Evolutionary conservation across 176 grass and related monocot genomes (phyloP), one percentile per base, ranked within the genome.

Genomic region (Aechmea fasciata): DNA sequence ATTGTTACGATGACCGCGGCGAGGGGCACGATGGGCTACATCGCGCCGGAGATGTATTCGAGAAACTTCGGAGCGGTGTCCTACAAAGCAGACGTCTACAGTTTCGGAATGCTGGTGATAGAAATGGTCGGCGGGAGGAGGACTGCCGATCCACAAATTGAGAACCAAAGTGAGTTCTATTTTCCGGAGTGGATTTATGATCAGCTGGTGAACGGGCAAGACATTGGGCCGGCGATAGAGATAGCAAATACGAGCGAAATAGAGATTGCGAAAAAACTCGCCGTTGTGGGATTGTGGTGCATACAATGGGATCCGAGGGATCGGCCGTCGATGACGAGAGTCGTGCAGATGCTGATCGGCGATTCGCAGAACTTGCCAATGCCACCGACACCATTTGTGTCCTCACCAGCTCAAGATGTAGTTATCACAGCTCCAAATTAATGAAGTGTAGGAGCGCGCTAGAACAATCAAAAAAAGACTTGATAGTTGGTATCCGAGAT

Each of bases 271-370:
- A 69, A 69, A 6, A 69, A 69, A n/a, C 66, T 69, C 22, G 47
- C 48, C 2, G 9, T 69, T 2, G 66, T 69, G 47, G 66, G n/a
- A 19, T 57, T 57, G 54, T 57, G 54, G 78, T 81, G 71, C 51
- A 74, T 81, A 52, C 78, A 81, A 59, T 81, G 71, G 70, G 69
- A 65, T 57, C 78, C 78, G 13, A 57, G 14, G 48, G 69, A 67
- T 15, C 57, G 78, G 59, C 78, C 78, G 20, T 18, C 57, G 17
- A 80, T 80, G 62, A 73, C 59, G 2, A 73, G 63, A 80, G 63
- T 80, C 10, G 26, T 80, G n/a, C 63, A 80, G 25, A 80, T 81
- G 78, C 48, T 81, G 15, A 67, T 11, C 5, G 63, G 50, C 0
- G 51, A 73, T 10, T 51, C 61, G 17, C 48, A 74, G 28, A 74